Evolutionary conservation across 371 early-diverging fungal genomes (phyloP).

Genomic region (Mucor mucedo): DNA sequence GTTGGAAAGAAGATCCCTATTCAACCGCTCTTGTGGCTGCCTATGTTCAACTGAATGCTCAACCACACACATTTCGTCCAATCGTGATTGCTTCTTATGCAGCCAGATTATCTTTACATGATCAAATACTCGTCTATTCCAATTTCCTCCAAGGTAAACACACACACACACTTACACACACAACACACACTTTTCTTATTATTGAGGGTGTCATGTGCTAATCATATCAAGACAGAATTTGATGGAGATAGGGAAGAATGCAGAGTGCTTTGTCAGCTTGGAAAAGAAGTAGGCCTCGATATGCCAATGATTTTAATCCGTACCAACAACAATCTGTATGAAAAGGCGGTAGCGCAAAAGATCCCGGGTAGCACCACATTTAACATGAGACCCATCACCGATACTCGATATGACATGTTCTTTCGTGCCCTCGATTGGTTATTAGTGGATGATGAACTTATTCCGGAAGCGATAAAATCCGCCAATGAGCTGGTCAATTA

Average conservation of each 20-base stretch:
- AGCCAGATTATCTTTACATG: conserved; percentile 17
- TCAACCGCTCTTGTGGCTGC: conserved; percentile 18
- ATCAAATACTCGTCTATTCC: conserved; percentile 27
- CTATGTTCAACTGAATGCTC: conserved; percentile 21
- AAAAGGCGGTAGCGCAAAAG: conserved; percentile 15
- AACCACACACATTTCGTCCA: conserved; percentile 16
- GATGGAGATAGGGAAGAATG: conserved; percentile 33
- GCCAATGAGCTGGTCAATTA: conserved; percentile 14
- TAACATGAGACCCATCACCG: not conserved
- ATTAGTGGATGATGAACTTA: conserved; percentile 5
- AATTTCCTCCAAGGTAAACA: conserved; percentile 30
- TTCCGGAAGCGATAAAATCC: conserved; percentile 8
- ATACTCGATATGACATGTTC: not conserved
- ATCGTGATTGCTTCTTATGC: conserved; percentile 28
- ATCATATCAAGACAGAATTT: conserved; percentile 15
- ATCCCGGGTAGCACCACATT: not conserved
- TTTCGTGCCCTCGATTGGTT: conserved; percentile 14
- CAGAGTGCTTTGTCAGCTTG: conserved; percentile 21
- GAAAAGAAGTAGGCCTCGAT: conserved; percentile 22
- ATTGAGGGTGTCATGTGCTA: not conserved
- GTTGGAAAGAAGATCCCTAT: conserved; percentile 10
- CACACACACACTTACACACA: too few species aligned
- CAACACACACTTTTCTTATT: too few species aligned
- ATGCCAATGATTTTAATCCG: conserved; percentile 16
- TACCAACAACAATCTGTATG: conserved; percentile 9